Base-by-base conservation (phyloP, 73 alveolate genomes). In the Paramecium bursaria region DNA sequence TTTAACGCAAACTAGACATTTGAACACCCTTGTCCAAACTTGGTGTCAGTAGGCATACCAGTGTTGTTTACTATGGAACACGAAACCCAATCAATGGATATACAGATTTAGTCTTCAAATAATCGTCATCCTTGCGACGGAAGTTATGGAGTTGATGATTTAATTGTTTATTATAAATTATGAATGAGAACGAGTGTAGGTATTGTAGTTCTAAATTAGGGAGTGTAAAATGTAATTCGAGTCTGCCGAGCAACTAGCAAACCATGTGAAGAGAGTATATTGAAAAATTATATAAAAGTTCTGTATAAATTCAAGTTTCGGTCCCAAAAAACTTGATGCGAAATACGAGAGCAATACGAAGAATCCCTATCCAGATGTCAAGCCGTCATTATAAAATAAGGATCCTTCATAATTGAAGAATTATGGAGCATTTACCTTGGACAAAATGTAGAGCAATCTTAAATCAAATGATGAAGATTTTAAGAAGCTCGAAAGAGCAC, bases 251-350 rank as follows among this genome's bases (percentile, higher is more conserved):
- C 46, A 79, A 42, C 73, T 79, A 11, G 89, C 89, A 5, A 79
- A 79, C 42, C 89, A 79, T 39, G 89, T 79, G 51, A 79, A 79
- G 54, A 79, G 76, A 79, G 89, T 79, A 79, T 25, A 26, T 15
- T 22, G 25, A 33, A 39, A 39, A 46, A 27, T 74, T 27, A 22
- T n/a, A 46, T 73, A 46, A 47, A 29, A 79, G 89, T 79, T 53
- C 46, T 79, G 89, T 39, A 44, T 73, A 1, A 79, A 79, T 79
- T 53, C 85, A 23, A 74, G 54, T 52, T 79, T 39, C 42, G 76
- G 76, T 22, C 73, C 54, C 23, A 51, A 39, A 23, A 79, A 54
- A 55, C 48, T 79, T 25, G 76, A 79, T 19, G 21, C 51, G 77
- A 79, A 53, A 44, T 57, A 79, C 30, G 76, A 79, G 30, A 29